Conservation (phyloP, 2,329 filamentous ascomycete species). For the Aspergillus ruber region DNA sequence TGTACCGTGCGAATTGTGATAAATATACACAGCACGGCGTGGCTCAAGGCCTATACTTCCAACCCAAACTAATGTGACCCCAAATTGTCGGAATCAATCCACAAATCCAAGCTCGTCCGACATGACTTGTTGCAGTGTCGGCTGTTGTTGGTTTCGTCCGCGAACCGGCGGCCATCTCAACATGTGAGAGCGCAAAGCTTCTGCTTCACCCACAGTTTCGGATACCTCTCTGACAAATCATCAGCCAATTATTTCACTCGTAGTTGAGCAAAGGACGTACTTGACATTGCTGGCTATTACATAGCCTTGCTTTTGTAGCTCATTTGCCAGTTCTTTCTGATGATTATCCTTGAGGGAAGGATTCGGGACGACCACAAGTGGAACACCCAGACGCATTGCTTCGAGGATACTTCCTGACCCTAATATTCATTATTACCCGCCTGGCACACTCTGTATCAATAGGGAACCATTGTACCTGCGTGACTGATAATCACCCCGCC, state of each 20-base stretch:
- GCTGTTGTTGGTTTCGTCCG: conserved; percentile 36
- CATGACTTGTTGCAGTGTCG: conserved; percentile 46
- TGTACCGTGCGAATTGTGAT: too few species aligned
- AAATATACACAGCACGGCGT: too few species aligned
- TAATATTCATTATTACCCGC: conserved; percentile 30
- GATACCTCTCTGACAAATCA: conserved; percentile 39
- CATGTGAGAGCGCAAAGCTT: conserved; percentile 38
- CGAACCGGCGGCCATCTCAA: conserved; percentile 47
- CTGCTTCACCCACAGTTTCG: conserved; percentile 43
- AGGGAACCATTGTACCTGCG: conserved; percentile 54
- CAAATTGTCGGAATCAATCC: conserved; percentile 32
- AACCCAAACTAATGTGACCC: too few species aligned
- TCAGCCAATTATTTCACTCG: conserved; percentile 6
- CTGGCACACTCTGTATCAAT: neutral
- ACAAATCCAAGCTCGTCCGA: conserved; percentile 54
- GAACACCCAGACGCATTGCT: conserved; percentile 64
- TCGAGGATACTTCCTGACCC: conserved; percentile 87
- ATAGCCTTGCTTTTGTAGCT: conserved; percentile 68
- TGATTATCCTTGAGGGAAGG: conserved; percentile 77
- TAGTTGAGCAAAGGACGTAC: conserved; percentile 40
- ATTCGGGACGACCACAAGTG: conserved; percentile 88
- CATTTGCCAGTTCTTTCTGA: conserved; percentile 76
- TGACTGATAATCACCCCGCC: conserved; percentile 80
- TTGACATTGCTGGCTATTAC: conserved; percentile 63
- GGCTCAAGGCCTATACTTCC: too few species aligned